Base-by-base conservation (phyloP, 805 yeast genomes). In the Deakozyma indianensis region DNA sequence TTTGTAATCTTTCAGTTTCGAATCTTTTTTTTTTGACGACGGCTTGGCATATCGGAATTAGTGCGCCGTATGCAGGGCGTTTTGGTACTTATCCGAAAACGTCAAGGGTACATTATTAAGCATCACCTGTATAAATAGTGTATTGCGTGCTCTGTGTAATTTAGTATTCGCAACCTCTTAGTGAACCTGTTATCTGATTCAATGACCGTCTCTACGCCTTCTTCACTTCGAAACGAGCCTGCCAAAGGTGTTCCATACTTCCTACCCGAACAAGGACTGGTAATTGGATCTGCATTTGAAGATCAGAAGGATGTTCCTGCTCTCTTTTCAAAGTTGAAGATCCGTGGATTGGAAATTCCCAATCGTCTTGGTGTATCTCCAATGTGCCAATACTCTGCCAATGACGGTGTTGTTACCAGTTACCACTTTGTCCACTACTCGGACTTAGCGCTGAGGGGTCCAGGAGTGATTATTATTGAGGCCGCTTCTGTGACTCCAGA, bases 281-380 rank as follows among this genome's bases (percentile, higher is more conserved):
- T 9, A 14, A 32, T 32, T n/a, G 38, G 38, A 14, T 9, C 18
- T 32, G 38, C 38, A 7, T 32, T 32, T 20, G 4, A 7, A 9
- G 18, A n/a, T 32, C 18, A 11, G 38, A 20, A 46, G 44, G 52
- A 47, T 14, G 49, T 54, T 20, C 77, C 78, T 2, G 53, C 48
- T 41, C 52, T 69, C 9, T 74, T 74, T 55, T 55, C 59, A 29
- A 76, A 77, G 0, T 51, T 74, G 41, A 62, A 57, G 16, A 63
- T 74, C 45, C 61, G 66, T 22, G 60, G 57, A n/a, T 41, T 68
- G 43, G 56, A 60, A 1, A 55, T 77, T 20, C 67, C 64, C 14
- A 77, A 77, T 56, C 62, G 82, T 48, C 55, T 75, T 23, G 77
- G 77, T 43, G 74, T 75, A 20, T 67, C 79, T 0, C 60, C 60